phyloP scores from a whole-genome alignment of 2,329 filamentous ascomycete species.

The Botrytis fragariae region DNA sequence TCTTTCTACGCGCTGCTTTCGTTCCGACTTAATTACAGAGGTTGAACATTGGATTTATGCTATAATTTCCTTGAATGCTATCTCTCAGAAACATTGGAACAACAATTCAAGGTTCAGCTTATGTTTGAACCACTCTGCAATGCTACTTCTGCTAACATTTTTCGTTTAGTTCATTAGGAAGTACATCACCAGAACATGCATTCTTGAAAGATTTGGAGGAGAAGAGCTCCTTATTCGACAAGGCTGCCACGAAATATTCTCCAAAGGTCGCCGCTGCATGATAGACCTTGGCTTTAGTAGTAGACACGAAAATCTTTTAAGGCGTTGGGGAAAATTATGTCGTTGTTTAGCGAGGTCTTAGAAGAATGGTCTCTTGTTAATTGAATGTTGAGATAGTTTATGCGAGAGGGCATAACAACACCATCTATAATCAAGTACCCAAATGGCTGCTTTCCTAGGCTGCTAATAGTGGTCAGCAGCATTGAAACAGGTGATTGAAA shows the following conservation, averaged over 20 bases:
- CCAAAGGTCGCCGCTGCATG: conserved; percentile 60
- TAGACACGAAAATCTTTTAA: neutral
- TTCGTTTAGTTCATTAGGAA: conserved; percentile 51
- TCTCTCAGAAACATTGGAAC: too few relatives aligned
- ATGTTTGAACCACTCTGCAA: neutral
- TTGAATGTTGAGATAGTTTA: neutral
- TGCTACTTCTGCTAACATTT: conserved; percentile 12
- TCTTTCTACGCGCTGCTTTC: neutral
- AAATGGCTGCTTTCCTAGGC: neutral
- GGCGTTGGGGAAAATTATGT: conserved; percentile 4
- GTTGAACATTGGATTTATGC: neutral
- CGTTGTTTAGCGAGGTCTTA: conserved; percentile 3
- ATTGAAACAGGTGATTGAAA: neutral
- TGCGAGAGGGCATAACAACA: neutral
- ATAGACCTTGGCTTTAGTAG: conserved; percentile 16
- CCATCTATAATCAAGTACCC: neutral
- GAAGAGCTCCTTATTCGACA: conserved; percentile 86
- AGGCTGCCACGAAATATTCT: conserved; percentile 80
- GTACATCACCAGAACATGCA: conserved; percentile 63
- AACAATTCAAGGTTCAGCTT: neutral
- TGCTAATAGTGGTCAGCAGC: neutral
- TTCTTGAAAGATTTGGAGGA: conserved; percentile 73
- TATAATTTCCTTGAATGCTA: neutral
- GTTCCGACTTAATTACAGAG: neutral
- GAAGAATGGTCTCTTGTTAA: conserved; percentile 1